Evolutionary conservation across 202 grass and related monocot species (phyloP), one percentile per base, ranked within the genome.

Genomic region (Zizania palustris): DNA sequence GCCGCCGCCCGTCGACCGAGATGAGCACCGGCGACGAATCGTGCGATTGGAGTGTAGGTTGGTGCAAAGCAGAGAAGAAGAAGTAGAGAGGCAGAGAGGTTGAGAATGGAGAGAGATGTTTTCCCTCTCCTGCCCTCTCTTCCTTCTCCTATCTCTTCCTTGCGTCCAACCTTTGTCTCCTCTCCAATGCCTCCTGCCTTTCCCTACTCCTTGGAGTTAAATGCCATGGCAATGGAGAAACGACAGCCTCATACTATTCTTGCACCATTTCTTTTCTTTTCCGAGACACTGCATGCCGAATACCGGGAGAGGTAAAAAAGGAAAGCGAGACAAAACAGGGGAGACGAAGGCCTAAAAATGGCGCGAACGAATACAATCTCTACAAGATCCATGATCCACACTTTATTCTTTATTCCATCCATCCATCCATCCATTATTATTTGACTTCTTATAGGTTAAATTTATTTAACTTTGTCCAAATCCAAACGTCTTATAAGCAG

Each of bases 211-310:
- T 33, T 44, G 60, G 46, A 62, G 14, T 22, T 75, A 84, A 75
- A 83, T 76, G 83, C 34, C 55, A 70, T 59, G 58, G 60, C 65
- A n/a, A 75, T 49, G 49, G 77, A 60, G 57, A 45, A 85, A 77
- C 36, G 60, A 73, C 28, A 81, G 9, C 82, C 82, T 72, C 86
- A 80, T 68, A 74, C 83, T 90, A 86, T 86, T 90, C 63, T 90
- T 86, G 74, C 71, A 88, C 66, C 50, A 61, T 74, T 61, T 36
- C 22, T 39, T 39, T 18, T 58, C 3, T n/a, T 37, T 6, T 28
- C 28, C 2, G 0, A 16, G 14, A 18, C 57, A 39, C 3, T 36
- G 45, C 38, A 66, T 57, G 62, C 11, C 61, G 20, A 51, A 80
- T 59, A 69, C 56, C 46, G 28, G 13, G 49, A 79, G 48, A 7